Evolutionary conservation across 1,284 basidiomycete species (phyloP), one percentile per base, ranked within the genome.

Genomic region (Leccinum variabile): DNA sequence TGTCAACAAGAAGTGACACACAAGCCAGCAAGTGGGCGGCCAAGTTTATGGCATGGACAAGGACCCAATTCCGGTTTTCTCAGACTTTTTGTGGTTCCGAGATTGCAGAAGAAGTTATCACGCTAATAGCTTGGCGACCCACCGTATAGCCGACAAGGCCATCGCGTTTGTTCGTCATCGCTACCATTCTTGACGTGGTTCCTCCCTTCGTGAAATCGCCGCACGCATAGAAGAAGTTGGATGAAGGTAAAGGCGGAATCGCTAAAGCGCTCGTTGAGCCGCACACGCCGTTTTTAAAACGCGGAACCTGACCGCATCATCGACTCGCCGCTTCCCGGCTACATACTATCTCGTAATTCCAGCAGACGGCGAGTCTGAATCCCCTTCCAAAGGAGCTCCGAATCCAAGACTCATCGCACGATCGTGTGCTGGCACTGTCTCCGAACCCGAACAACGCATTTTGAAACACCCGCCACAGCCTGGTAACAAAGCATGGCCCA

Each of bases 1-100:
- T 50, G 49, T 14, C 49, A 50, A 50, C 49, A 50, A 25, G 49
- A 50, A 2, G 22, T 25, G 49, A 50, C 49, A 49, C 46, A 49
- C 46, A 25, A 49, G 46, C 46, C 46, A 49, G 7, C 46, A 49
- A 37, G n/a, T 49, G 49, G 49, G 25, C 49, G 49, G 14, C 25
- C 49, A 50, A 50, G 49, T 50, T 37, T 50, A 50, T 50, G 16
- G 53, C 49, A 50, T 62, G 7, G 16, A 33, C 32, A 28, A 60
- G 41, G 53, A 54, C 67, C 53, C 22, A 46, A 44, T 57, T 59
- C 30, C 25, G 53, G 55, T n/a, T 67, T 67, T 69, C 67, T 67
- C 65, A 69, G 64, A 49, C 67, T 16, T 16, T 56, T 55, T 52
- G 52, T 61, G 52, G 61, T 39, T 53, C 52, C n/a, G 55, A 46